Evolutionary conservation across 176 grass and related monocot species (phyloP), one percentile per base, ranked within the genome.

Genomic region (Lolium multiflorum): DNA sequence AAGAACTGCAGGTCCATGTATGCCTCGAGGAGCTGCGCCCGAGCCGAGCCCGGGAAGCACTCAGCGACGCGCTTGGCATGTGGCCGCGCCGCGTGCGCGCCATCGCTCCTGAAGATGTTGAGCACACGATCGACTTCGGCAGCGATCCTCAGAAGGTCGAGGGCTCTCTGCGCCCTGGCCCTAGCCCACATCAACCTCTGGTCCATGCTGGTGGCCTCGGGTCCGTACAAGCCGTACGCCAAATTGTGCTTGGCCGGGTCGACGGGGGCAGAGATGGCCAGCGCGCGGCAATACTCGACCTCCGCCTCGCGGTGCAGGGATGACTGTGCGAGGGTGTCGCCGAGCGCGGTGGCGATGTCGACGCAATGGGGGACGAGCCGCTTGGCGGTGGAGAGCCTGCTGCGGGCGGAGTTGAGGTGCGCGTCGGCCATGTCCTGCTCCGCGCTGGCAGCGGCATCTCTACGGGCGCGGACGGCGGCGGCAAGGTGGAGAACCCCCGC

Each of bases 1-100:
- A 65, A 38, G 83, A 85, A 81, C 38, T 59, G 70, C 2, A 85
- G 50, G n/a, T 89, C 82, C 82, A 76, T 68, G 88, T 81, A 81
- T 18, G 47, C 59, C 24, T 56, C 20, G 38, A 89, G 77, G 60
- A 75, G 28, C 60, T 76, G 77, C 49, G 77, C 60, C 49, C 88
- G 88, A 13, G 3, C 38, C 50, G 80, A 74, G 49, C 18, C 9
- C 17, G 69, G 77, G 70, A 89, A 81, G 24, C 0, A 3, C 39
- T 76, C 48, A 14, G 70, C 88, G 70, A 89, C 39, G 20, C 0
- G 1, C 77, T 37, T 76, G 25, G 24, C 88, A 0, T 14, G 9
- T 38, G 31, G 54, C 4, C 49, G 88, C 9, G 38, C 69, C 7
- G 74, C 77, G 18, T 55, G 11, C 0, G 78, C 49, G 58, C 77